Conservation (phyloP, 768 basidiomycete genomes). For the Amanita fuliginea region DNA sequence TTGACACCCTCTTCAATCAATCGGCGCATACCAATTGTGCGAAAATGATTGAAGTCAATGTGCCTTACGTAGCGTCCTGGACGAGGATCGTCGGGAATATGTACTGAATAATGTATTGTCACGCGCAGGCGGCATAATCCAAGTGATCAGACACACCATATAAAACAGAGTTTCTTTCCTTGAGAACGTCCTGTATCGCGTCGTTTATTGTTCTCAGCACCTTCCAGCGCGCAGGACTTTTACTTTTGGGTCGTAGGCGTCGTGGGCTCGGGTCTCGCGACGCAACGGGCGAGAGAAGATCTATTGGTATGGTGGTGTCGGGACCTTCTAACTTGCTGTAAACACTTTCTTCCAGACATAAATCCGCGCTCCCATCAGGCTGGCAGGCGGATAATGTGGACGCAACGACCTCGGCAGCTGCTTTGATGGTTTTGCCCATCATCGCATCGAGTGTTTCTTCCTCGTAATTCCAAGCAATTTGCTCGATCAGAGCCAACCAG, state of each 20-base stretch:
- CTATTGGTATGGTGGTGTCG: constrained; percentile 60
- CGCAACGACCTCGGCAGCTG: constrained; percentile 48
- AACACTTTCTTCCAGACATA: constrained; percentile 49
- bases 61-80: constrained; percentile 77
- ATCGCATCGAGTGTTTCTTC: constrained; percentile 54
- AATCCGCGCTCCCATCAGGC: constrained; percentile 28
- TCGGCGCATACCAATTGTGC: constrained; percentile 92
- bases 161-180: constrained; percentile 50
- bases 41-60: constrained; percentile 93
- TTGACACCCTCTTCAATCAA: constrained; percentile 83
- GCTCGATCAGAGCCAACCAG: constrained; percentile 75
- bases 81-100: constrained; percentile 55
- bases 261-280: constrained; percentile 80
- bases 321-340: constrained; percentile 48
- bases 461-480: constrained; percentile 64
- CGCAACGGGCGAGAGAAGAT: constrained; percentile 66
- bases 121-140: background rate
- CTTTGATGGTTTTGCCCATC: constrained; percentile 57
- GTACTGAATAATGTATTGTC: constrained; percentile 32
- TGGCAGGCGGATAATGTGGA: constrained; percentile 31
- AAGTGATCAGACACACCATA: constrained; percentile 43
- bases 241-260: constrained; percentile 64
- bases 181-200: constrained; percentile 64
- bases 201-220: constrained; percentile 70
- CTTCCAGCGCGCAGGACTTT: constrained; percentile 79